Evolutionary conservation across 2,329 filamentous ascomycete genomes (phyloP), one percentile per base, ranked within the genome.

Genomic region (Venturia effusa): DNA sequence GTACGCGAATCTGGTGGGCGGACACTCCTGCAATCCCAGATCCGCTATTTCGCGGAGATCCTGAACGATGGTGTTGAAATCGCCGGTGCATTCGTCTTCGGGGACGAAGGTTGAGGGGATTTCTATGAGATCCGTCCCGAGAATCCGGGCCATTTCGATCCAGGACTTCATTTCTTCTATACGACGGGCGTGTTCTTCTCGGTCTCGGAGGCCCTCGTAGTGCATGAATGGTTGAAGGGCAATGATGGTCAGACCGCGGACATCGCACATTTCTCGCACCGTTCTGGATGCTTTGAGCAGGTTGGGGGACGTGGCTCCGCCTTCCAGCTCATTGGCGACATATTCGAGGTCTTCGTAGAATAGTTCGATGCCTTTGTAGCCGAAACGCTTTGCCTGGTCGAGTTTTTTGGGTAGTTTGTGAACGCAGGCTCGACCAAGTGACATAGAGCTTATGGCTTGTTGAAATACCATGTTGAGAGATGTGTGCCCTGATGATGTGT

Each of bases 211-310:
- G 1, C 89, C 90, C 68, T 92, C 90, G 74, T 88, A 92, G 75
- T 90, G 84, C 77, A 84, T 83, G 72, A 93, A 92, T 0, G 90
- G 90, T 70, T 91, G 89, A 0, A 92, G 80, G 66, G 84, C 87
- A 68, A 90, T 79, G 68, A 90, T 83, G 11, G 76, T 69, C 27
- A 90, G 79, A 39, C 72, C 73, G 32, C 84, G 79, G 2, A 78
- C 76, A 30, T 78, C 73, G 74, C 86, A 89, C 54, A 90, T 78
- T 0, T 75, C 70, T 32, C 78, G 79, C 65, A 89, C 81, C 60
- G 81, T 74, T 3, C 74, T 71, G 32, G 88, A 87, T 1, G 87
- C 88, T 6, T 77, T 70, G 24, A 88, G 69, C 45, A 86, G 79
- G 67, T 79, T 80, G 11, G 77, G 70, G 17, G 74, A 68, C 2